Base-by-base conservation (phyloP, 768 basidiomycete species). In the Russula compacta region DNA sequence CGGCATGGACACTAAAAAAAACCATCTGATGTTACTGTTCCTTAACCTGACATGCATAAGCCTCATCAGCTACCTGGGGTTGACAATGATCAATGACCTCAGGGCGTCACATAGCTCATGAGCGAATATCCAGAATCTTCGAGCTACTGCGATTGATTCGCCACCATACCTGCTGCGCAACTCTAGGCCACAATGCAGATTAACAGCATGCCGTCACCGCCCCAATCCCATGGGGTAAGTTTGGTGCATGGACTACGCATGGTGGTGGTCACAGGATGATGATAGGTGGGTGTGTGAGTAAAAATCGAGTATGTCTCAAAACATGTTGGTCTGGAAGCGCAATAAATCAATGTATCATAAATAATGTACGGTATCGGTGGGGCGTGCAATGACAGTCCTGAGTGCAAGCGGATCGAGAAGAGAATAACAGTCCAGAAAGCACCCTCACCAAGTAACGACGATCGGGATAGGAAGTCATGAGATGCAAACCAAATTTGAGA, bases 341-440 rank as follows among this genome's bases (percentile, higher is more conserved):
- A 58, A 63, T 63, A 63, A 62, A 43, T 63, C 56, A 58, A 54
- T 63, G 61, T 54, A 58, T 43, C 46, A 58, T 58, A 40, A 58
- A 63, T 60, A 55, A 43, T 55, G 38, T 55, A 43, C 61, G 57
- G 61, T 63, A 63, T 63, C 61, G 48, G 61, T 58, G 61, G 51
- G 29, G 40, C 29, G 46, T 63, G 61, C 40, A 38, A 43, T 53
- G 40, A 56, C 55, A 53, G 61, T 63, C 44, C 51, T 47, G 61
- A 47, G 52, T 54, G 51, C 29, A 43, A 54, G 24, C 56, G 39
- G 53, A 63, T 63, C 52, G 52, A 33, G 24, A 38, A 58, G 43
- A 36, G 46, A 49, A 62, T 36, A 51, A 50, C 33, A 43, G 46
- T 42, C 39, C 57, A 55, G 42, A 58, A 42, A 53, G 50, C 51